Evolutionary conservation across 495 filamentous ascomycete genomes (phyloP).

Genomic region (Talaromyces thailandensis): DNA sequence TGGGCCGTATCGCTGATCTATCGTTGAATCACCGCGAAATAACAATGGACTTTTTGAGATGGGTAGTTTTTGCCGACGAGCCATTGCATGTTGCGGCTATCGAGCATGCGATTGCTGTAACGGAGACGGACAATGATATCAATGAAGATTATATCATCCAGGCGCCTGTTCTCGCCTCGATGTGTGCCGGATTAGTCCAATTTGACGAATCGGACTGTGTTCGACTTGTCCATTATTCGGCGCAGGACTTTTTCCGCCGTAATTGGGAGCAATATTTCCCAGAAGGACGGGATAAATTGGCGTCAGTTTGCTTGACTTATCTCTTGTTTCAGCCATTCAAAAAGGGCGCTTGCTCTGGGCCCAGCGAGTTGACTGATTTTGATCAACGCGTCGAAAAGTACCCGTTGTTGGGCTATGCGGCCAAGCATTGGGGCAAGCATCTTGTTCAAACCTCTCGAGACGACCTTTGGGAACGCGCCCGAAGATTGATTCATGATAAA

Average conservation of each 20-base stretch:
- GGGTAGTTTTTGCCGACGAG: background rate
- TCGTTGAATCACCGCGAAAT: background rate
- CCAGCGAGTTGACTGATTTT: conserved; percentile 13
- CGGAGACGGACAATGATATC: background rate
- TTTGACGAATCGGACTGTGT: conserved; percentile 23
- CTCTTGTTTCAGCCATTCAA: conserved; percentile 7
- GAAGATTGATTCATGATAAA: conserved; percentile 5
- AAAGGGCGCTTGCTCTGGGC: background rate
- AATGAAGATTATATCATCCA: background rate
- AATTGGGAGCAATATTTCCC: conserved; percentile 15
- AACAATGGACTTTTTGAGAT: background rate
- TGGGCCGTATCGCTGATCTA: background rate
- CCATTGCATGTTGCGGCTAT: background rate
- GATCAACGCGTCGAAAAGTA: conserved; percentile 12
- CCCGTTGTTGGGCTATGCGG: conserved; percentile 20
- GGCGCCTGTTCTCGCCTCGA: conserved; percentile 27
- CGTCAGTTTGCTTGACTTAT: conserved; percentile 18
- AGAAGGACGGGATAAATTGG: conserved; percentile 18
- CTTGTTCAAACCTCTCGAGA: background rate
- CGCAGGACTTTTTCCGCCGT: conserved; percentile 23
- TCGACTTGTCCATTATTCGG: conserved; percentile 20
- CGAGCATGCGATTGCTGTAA: background rate
- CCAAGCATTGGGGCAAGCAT: conserved; percentile 22
- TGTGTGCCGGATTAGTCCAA: conserved; percentile 26
- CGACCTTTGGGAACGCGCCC: background rate